phyloP scores from a whole-genome alignment of 2,329 filamentous ascomycete genomes.

The Zasmidium angulare region DNA sequence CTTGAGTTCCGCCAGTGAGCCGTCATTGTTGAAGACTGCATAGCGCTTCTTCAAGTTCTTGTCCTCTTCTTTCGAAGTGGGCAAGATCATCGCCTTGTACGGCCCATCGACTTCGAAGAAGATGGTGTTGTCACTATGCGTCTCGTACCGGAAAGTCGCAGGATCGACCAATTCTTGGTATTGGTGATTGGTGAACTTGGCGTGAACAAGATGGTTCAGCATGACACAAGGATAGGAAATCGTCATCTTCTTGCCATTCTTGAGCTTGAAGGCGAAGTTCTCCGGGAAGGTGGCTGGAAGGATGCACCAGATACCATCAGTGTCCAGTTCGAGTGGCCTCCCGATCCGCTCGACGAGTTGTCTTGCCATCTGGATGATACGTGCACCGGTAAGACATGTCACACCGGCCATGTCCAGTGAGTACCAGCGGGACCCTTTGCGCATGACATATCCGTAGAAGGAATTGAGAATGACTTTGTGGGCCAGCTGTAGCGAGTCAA shows the following conservation, averaged over 20 bases:
- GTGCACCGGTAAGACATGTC: conserved; percentile 92
- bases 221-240: conserved; percentile 99
- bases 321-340: conserved; percentile 89
- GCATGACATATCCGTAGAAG: conserved; percentile 99
- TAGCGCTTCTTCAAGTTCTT: conserved; percentile 99
- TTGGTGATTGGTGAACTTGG: conserved; percentile 92
- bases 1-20: conserved; percentile 90
- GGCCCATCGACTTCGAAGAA: conserved; percentile 99
- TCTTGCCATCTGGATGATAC: conserved; percentile 94
- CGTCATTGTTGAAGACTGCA: conserved; percentile 97
- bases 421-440: conserved; percentile 98
- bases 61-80: conserved; percentile 97
- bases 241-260: conserved; percentile 92
- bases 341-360: conserved; percentile 92
- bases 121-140: conserved; percentile 97
- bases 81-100: conserved; percentile 95
- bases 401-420: conserved; percentile 99
- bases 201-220: conserved; percentile 97
- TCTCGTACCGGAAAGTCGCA: conserved; percentile 84
- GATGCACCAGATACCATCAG: conserved; percentile 99
- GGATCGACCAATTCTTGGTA: conserved; percentile 87
- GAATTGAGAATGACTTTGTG: conserved; percentile 99
- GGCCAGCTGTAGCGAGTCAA: conserved; percentile 91
- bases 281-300: conserved; percentile 93
- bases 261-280: conserved; percentile 90